Conservation (phyloP, 768 basidiomycete species). For the Lentinula lateritia region DNA sequence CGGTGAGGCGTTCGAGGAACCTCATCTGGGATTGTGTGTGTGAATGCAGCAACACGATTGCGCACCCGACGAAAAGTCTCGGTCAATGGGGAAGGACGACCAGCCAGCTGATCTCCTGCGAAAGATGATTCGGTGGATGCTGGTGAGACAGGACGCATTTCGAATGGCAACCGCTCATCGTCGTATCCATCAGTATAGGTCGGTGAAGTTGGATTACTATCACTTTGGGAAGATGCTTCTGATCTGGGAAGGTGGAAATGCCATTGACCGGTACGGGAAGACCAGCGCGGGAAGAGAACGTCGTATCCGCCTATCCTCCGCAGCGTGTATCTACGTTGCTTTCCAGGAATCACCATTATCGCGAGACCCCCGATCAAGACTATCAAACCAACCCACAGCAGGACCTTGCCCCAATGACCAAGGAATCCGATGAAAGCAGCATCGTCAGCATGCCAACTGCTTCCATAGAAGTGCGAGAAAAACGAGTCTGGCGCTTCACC, state of each 20-base stretch:
- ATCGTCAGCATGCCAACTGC: slow-evolving; percentile 97
- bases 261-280: slow-evolving; percentile 66
- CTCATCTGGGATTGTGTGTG: slow-evolving; percentile 28
- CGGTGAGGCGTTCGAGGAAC: slow-evolving; percentile 44
- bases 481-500: slow-evolving; percentile 85
- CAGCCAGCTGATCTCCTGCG: slow-evolving; percentile 36
- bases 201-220: slow-evolving; percentile 33
- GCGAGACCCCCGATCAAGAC: slow-evolving; percentile 68
- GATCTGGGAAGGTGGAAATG: slow-evolving; percentile 60
- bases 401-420: slow-evolving; percentile 76
- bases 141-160: slow-evolving; percentile 53
- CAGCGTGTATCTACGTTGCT: slow-evolving; percentile 54
- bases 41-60: slow-evolving; percentile 47
- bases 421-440: slow-evolving; percentile 96
- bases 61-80: slow-evolving; percentile 54
- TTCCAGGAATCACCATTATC: slow-evolving; percentile 46
- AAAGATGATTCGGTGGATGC: slow-evolving; percentile 43
- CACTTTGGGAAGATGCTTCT: slow-evolving; percentile 41
- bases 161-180: slow-evolving; percentile 61
- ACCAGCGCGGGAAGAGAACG: slow-evolving; percentile 71
- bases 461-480: slow-evolving; percentile 97
- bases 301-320: slow-evolving; percentile 71
- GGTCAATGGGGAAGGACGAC: slow-evolving; percentile 37
- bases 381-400: slow-evolving; percentile 81
- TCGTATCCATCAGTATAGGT: slow-evolving; percentile 42